Conservation (phyloP, 2,329 filamentous ascomycete species). For the Didymella segeticola region DNA sequence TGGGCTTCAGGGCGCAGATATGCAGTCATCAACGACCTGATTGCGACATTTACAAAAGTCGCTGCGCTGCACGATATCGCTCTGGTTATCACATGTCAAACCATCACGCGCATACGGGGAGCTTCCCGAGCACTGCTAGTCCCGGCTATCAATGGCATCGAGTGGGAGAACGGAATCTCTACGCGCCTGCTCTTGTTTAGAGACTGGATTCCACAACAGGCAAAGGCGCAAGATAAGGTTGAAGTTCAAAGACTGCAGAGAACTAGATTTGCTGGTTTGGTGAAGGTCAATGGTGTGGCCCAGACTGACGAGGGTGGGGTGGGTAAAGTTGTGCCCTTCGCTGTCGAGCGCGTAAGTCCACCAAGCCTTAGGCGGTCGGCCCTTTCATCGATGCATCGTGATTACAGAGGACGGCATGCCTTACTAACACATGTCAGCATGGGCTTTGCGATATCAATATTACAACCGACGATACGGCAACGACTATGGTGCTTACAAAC, state of each 20-base stretch:
- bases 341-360: conserved; percentile 53
- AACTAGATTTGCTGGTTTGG: conserved; percentile 52
- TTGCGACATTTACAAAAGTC: conserved; percentile 68
- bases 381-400: not conserved
- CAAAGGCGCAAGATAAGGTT: conserved; percentile 31
- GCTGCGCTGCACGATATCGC: conserved; percentile 76
- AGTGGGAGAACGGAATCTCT: conserved; percentile 81
- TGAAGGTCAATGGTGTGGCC: conserved; percentile 53
- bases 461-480: conserved; percentile 39
- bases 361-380: conserved; percentile 33
- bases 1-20: conserved; percentile 60
- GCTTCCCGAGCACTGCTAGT: conserved; percentile 72
- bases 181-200: conserved; percentile 79
- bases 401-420: not conserved
- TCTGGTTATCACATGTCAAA: conserved; percentile 78
- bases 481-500: conserved; percentile 28
- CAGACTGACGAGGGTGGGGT: conserved; percentile 51
- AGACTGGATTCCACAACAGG: conserved; percentile 62
- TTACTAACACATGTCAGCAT: conserved; percentile 35
- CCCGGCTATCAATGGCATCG: conserved; percentile 74
- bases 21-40: conserved; percentile 71
- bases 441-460: conserved; percentile 44
- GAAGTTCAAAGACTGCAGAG: conserved; percentile 41
- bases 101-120: conserved; percentile 78
- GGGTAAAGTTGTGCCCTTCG: conserved; percentile 59